Percentiles rank a stretch among this genome's conserved stretches.
Conservation (phyloP, 305 asterid genomes). For the Rubia balearica region DNA sequence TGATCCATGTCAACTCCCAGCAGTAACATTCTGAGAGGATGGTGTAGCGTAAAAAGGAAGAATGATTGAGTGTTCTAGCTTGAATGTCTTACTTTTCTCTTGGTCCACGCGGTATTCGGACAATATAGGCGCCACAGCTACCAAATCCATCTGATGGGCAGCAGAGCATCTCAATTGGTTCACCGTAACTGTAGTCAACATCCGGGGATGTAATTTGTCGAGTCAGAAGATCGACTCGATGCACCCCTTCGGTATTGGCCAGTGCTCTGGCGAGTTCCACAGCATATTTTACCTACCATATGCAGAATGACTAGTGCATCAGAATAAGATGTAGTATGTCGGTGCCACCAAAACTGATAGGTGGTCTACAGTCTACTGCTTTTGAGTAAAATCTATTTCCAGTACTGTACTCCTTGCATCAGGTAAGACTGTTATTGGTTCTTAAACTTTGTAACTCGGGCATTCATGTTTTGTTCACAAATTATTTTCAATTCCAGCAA, state of each 20-base stretch:
- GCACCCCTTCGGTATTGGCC: constrained; percentile 42
- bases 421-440: not conserved
- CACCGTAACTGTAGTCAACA: constrained; percentile 46
- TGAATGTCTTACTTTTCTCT: constrained; percentile 32
- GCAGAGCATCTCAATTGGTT: constrained; percentile 62
- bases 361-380: not conserved
- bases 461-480: not conserved
- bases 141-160: constrained; percentile 46
- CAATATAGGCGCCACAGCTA: constrained; percentile 55
- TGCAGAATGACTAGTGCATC: not conserved
- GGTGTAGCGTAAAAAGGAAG: too few relatives aligned
- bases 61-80: not conserved
- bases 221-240: constrained; percentile 61
- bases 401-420: not conserved
- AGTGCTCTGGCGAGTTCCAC: constrained; percentile 63
- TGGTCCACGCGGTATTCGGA: constrained; percentile 61
- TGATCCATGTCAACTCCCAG: constrained; percentile 5
- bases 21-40: not conserved
- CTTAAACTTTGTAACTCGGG: not conserved
- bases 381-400: not conserved
- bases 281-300: constrained; percentile 46
- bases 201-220: constrained; percentile 52
- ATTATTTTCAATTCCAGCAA: not conserved
- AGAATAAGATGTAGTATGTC: not conserved
- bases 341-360: too few relatives aligned